Percentiles rank a stretch among this genome's conserved stretches.
phyloP scores from a whole-genome alignment of 2,329 filamentous ascomycete species.

The Alternaria sp. region DNA sequence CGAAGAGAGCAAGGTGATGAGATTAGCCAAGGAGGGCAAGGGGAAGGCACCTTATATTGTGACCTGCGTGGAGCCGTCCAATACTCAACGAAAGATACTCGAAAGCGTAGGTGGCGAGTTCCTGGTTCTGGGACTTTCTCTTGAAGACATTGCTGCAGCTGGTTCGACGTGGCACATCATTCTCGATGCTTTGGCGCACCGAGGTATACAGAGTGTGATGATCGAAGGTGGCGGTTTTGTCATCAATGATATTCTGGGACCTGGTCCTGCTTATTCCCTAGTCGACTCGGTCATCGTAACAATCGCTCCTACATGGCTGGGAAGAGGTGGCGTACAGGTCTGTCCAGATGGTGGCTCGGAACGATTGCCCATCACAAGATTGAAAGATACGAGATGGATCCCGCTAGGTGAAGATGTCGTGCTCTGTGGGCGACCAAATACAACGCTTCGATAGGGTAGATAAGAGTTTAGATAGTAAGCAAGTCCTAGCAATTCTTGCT shows the following conservation, averaged over 20 bases:
- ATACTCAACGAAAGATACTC: slow-evolving; percentile 39
- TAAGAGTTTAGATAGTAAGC: neutral
- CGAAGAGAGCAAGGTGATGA: slow-evolving; percentile 68
- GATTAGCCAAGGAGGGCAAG: slow-evolving; percentile 66
- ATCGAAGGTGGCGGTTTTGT: slow-evolving; percentile 85
- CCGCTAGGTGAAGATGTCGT: slow-evolving; percentile 84
- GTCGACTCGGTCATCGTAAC: slow-evolving; percentile 85
- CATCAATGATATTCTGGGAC: slow-evolving; percentile 76
- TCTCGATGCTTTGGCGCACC: slow-evolving; percentile 1
- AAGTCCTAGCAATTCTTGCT: neutral
- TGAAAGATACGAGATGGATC: slow-evolving; percentile 73
- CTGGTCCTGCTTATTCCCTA: slow-evolving; percentile 44
- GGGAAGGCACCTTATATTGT: slow-evolving; percentile 79
- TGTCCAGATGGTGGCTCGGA: slow-evolving; percentile 67
- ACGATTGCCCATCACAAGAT: slow-evolving; percentile 64
- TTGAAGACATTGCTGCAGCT: neutral
- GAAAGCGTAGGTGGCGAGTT: slow-evolving; percentile 35
- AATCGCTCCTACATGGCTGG: slow-evolving; percentile 89
- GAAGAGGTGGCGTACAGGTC: slow-evolving; percentile 79
- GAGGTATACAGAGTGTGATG: slow-evolving; percentile 79
- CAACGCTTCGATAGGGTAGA: neutral
- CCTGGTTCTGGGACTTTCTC: slow-evolving; percentile 8
- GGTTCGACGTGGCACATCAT: slow-evolving; percentile 7
- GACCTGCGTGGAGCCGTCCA: slow-evolving; percentile 13
- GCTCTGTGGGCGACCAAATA: slow-evolving; percentile 69